Conservation (phyloP, 768 basidiomycete genomes). For the Pisolithus albus region DNA sequence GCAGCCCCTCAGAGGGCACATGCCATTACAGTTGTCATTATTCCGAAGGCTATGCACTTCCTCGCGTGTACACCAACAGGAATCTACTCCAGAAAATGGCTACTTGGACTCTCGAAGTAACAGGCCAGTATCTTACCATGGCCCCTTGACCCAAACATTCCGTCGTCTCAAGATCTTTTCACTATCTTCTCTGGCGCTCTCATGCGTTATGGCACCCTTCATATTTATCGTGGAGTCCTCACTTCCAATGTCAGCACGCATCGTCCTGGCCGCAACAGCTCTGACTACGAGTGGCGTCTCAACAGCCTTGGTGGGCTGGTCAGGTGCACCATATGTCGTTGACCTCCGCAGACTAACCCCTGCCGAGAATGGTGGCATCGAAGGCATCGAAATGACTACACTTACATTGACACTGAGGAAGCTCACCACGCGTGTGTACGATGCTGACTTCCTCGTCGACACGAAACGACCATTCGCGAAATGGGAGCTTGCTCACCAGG, state of each 20-base stretch:
- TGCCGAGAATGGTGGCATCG: slow-evolving; percentile 35
- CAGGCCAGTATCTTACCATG: slow-evolving; percentile 45
- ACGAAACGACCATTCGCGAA: slow-evolving; percentile 67
- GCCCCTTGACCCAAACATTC: slow-evolving; percentile 68
- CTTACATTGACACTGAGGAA: slow-evolving; percentile 52
- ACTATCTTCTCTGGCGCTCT: slow-evolving; percentile 65
- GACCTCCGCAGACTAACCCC: slow-evolving; percentile 46
- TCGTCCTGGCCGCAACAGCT: slow-evolving; percentile 62
- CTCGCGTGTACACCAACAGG: slow-evolving; percentile 1
- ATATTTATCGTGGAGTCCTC: slow-evolving; percentile 76
- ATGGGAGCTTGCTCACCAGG: slow-evolving; percentile 63
- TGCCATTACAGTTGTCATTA: neutral
- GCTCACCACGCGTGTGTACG: slow-evolving; percentile 66
- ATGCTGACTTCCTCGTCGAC: slow-evolving; percentile 62
- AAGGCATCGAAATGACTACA: slow-evolving; percentile 66
- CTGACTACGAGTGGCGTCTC: slow-evolving; percentile 67
- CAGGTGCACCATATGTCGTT: slow-evolving; percentile 69
- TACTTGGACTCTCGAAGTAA: slow-evolving; percentile 3
- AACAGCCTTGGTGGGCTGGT: slow-evolving; percentile 66
- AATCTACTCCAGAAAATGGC: slow-evolving; percentile 2
- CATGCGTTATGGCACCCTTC: slow-evolving; percentile 66
- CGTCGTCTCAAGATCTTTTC: slow-evolving; percentile 79
- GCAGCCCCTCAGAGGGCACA: neutral
- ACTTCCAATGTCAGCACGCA: slow-evolving; percentile 62
- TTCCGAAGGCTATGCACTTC: slow-evolving; percentile 12